Percentiles rank a stretch among this genome's conserved stretches.
These are phyloP conservation scores for Hyaloscypha variabilis DNA, from an alignment of 495 filamentous ascomycete species.

Conservation along the genomic window DNA sequence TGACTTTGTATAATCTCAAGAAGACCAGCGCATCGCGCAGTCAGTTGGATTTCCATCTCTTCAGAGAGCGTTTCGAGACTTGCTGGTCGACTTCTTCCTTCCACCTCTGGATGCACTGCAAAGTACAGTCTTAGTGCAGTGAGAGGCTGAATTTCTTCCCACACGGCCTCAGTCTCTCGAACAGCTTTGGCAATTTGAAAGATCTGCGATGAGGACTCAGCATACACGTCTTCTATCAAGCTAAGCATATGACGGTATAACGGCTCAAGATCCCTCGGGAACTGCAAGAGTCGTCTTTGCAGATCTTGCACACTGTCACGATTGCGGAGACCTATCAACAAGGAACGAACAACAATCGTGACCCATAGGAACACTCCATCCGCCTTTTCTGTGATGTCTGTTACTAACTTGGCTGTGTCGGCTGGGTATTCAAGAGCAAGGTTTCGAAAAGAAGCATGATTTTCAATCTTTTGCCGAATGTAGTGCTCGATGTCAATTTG, in stretches of 20 bases:
- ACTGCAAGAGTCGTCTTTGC: slow-evolving; percentile 17
- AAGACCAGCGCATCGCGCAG: no score
- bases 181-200: background rate
- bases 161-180: no score
- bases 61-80: no score
- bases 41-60: no score
- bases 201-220: slow-evolving; percentile 3
- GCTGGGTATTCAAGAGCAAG: background rate
- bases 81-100: no score
- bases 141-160: no score
- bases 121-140: no score
- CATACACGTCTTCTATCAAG: background rate
- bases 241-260: slow-evolving; percentile 23
- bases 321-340: slow-evolving; percentile 29
- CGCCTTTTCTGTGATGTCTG: slow-evolving; percentile 35
- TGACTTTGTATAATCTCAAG: no score
- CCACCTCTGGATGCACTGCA: no score
- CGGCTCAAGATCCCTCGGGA: slow-evolving; percentile 31
- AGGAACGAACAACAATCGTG: slow-evolving; percentile 27
- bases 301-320: slow-evolving; percentile 29
- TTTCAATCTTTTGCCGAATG: background rate
- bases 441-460: background rate
- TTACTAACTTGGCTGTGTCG: slow-evolving; percentile 17
- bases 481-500: slow-evolving; percentile 12
- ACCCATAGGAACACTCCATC: slow-evolving; percentile 50